Evolutionary conservation across 257 asterid species (phyloP).

Genomic region (Craterostigma plantagineum): DNA sequence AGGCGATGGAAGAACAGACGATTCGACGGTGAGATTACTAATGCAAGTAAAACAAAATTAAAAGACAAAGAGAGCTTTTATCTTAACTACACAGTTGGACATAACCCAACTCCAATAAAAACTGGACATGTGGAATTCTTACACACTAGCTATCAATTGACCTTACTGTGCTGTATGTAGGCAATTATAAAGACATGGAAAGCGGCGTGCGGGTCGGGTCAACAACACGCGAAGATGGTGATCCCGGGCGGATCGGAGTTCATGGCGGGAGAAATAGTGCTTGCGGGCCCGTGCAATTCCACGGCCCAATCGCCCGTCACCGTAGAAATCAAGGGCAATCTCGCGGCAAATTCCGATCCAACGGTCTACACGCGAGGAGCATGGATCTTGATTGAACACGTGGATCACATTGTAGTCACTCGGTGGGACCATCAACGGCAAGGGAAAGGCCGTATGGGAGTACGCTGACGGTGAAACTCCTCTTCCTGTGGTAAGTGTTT

Average conservation of each 20-base stretch:
- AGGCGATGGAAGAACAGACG: background rate
- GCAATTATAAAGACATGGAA: slow-evolving; percentile 35
- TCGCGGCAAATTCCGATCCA: slow-evolving; percentile 26
- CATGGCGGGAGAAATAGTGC: slow-evolving; percentile 24
- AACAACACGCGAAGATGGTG: slow-evolving; percentile 16
- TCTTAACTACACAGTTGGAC: no score
- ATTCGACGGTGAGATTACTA: background rate
- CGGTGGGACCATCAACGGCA: slow-evolving; percentile 45
- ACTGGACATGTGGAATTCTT: no score
- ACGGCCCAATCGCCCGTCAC: slow-evolving; percentile 13
- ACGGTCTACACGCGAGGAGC: slow-evolving; percentile 16
- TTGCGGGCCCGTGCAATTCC: slow-evolving; percentile 37
- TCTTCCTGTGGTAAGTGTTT: slow-evolving; percentile 33
- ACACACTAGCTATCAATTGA: no score
- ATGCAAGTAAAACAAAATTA: background rate
- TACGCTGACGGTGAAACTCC: slow-evolving; percentile 9
- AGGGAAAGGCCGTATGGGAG: slow-evolving; percentile 21
- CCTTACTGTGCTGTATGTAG: no score
- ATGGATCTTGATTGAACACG: slow-evolving; percentile 30
- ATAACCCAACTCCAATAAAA: no score
- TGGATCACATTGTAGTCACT: slow-evolving; percentile 18
- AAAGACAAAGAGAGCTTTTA: background rate
- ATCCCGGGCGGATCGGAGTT: slow-evolving; percentile 23
- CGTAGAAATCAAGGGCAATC: slow-evolving; percentile 34
- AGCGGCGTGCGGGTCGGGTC: slow-evolving; percentile 25